These are phyloP conservation scores for Rhodotorula graminis DNA, from an alignment of 768 basidiomycete genomes.

Conservation along the genomic window DNA sequence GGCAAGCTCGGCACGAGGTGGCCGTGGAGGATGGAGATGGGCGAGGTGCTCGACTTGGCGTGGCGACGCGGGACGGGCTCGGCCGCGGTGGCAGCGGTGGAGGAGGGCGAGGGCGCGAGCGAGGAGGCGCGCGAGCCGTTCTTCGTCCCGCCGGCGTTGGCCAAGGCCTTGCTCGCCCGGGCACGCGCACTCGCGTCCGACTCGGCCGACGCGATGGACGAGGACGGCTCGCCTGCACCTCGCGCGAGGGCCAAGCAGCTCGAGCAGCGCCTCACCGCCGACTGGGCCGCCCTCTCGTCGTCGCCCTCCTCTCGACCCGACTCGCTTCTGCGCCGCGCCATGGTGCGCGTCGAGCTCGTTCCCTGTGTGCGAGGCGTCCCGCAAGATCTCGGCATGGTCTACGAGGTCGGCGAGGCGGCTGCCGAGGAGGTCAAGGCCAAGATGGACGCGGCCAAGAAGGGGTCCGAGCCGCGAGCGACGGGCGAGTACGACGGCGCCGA, in stretches of 20 bases:
- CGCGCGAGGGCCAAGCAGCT: neutral
- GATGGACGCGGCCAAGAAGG: conserved; percentile 50
- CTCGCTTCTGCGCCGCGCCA: conserved; percentile 51
- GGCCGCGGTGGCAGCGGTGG: too few species aligned
- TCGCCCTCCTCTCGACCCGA: conserved; percentile 29
- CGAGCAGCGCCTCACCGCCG: neutral
- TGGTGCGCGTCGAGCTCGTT: conserved; percentile 63
- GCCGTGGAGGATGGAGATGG: conserved; percentile 11
- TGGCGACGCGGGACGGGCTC: too few species aligned
- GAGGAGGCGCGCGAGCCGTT: conserved; percentile 18
- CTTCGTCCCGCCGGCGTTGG: neutral
- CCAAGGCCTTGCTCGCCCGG: neutral
- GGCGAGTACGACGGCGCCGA: conserved; percentile 34
- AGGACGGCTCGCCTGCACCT: neutral
- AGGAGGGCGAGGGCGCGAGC: neutral
- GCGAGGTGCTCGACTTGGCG: conserved; percentile 47
- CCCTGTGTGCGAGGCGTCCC: conserved; percentile 67
- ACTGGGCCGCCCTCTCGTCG: neutral
- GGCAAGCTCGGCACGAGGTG: conserved; percentile 56
- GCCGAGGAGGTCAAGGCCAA: conserved; percentile 54
- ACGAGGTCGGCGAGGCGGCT: conserved; percentile 59
- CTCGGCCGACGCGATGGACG: neutral
- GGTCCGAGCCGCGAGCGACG: conserved; percentile 41
- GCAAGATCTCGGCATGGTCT: conserved; percentile 68
- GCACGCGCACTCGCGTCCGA: too few species aligned